Evolutionary conservation across 1,284 basidiomycete species (phyloP), one percentile per base, ranked within the genome.

Genomic region (Ustilago loliicola): DNA sequence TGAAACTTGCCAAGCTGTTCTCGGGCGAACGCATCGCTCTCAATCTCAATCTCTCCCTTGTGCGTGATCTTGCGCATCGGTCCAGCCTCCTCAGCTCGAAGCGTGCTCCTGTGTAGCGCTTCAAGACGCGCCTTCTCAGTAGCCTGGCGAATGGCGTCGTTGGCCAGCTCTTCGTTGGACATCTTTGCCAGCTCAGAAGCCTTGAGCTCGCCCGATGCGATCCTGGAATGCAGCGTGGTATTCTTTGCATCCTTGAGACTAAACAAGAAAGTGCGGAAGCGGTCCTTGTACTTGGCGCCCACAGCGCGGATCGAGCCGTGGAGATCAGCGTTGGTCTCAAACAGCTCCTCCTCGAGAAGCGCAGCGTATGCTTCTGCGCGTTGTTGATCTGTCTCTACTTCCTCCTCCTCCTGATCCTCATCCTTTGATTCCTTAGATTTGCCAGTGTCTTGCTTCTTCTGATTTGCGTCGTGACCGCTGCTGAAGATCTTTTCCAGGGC

Each of bases 21-120:
- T 27, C 64, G 65, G 29, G 56, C 40, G 23, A 57, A 40, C 3
- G 65, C 48, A 40, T 84, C 83, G 56, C 67, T 75, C 60, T 86
- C 84, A 57, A 86, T 82, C 68, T 85, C 83, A 34, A 84, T 72
- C 73, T 86, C 85, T 61, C 85, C 85, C 63, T 86, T 86, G 74
- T 86, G 85, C n/a, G 84, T 86, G 54, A 86, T 82, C 72, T 86
- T 86, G 58, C 84, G 77, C 51, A 82, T 53, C 3, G 82, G 82
- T 1, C 80, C 81, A 11, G 58, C 77, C 25, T 65, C 65, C 27
- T 83, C 77, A 47, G 83, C 62, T 21, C 71, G 72, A 25, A 85
- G 60, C 25, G 84, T 80, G 47, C 76, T 77, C 58, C 80, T 79
- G 21, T 82, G 72, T 51, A 86, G 61, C 36, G 79, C 81, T 36